These are phyloP conservation scores for Starmerella floricola DNA, from an alignment of 805 yeast species.

Conservation along the genomic window DNA sequence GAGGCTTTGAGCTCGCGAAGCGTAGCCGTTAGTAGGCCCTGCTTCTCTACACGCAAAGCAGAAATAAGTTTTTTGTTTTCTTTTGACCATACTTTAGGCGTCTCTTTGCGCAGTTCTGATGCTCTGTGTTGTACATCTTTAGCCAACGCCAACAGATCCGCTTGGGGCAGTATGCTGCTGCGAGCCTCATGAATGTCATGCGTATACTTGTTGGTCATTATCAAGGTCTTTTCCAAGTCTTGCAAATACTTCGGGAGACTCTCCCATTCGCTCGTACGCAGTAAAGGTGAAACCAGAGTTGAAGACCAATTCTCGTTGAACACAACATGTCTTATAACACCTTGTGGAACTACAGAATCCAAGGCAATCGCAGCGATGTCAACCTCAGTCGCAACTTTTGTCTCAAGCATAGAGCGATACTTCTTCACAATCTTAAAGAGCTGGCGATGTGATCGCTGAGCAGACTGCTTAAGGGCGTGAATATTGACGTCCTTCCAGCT, in stretches of 20 bases:
- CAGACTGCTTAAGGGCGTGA: constrained; percentile 87
- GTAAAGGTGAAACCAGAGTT: not conserved
- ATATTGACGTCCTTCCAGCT: constrained; percentile 96
- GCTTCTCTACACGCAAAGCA: constrained; percentile 68
- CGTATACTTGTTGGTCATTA: constrained; percentile 43
- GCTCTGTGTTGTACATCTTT: constrained; percentile 44
- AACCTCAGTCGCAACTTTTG: constrained; percentile 27
- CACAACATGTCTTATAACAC: no score
- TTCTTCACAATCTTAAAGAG: constrained; percentile 75
- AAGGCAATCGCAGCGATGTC: not conserved
- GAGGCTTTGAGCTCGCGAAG: constrained; percentile 59
- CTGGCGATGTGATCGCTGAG: constrained; percentile 73
- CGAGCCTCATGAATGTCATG: constrained; percentile 22
- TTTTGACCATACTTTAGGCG: constrained; percentile 60
- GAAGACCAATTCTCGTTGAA: not conserved
- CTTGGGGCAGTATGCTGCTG: constrained; percentile 22
- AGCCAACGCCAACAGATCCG: constrained; percentile 46
- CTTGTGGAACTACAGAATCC: not conserved
- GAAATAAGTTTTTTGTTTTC: constrained; percentile 62
- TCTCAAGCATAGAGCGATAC: constrained; percentile 52
- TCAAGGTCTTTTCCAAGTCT: constrained; percentile 39
- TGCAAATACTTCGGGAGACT: constrained; percentile 46
- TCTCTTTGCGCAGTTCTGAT: constrained; percentile 54
- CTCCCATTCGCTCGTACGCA: constrained; percentile 34
- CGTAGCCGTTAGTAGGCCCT: constrained; percentile 62